Evolutionary conservation across 2,329 filamentous ascomycete species (phyloP).

Genomic region (Bipolaris cookei): DNA sequence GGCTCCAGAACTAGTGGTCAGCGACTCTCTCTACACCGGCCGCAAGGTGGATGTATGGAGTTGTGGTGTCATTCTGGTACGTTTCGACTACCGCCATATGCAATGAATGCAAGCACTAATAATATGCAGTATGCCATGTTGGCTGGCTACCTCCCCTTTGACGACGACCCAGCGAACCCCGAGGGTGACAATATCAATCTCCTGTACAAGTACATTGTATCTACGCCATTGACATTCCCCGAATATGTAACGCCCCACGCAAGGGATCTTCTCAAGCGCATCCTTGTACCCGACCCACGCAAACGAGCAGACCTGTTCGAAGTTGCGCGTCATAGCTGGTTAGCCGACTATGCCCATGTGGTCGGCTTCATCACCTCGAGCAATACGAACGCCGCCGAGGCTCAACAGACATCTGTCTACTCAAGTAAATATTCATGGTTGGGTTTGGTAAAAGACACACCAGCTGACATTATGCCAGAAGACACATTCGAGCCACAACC

Average conservation of each 20-base stretch:
- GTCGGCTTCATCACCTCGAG: slow-evolving; percentile 97
- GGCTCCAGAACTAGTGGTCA: slow-evolving; percentile 94
- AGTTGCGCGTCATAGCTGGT: slow-evolving; percentile 95
- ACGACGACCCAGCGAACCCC: slow-evolving; percentile 96
- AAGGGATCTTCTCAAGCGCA: slow-evolving; percentile 86
- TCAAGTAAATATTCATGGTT: slow-evolving; percentile 54
- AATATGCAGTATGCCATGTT: slow-evolving; percentile 88
- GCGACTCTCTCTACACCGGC: slow-evolving; percentile 95
- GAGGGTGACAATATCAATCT: slow-evolving; percentile 99
- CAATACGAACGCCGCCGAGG: slow-evolving; percentile 84
- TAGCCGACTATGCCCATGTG: slow-evolving; percentile 95
- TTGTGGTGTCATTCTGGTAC: slow-evolving; percentile 95
- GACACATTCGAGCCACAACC: slow-evolving; percentile 66
- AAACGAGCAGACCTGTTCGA: slow-evolving; percentile 96
- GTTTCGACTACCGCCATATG: slow-evolving; percentile 46
- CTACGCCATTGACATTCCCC: slow-evolving; percentile 93
- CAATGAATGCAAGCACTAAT: slow-evolving; percentile 18
- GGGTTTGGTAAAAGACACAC: not conserved
- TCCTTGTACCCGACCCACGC: slow-evolving; percentile 91
- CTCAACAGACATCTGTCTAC: slow-evolving; percentile 77
- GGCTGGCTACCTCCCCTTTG: slow-evolving; percentile 95
- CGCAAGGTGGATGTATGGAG: slow-evolving; percentile 99
- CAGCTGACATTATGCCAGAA: slow-evolving; percentile 44
- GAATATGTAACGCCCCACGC: slow-evolving; percentile 99
- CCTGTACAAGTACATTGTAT: slow-evolving; percentile 98